phyloP scores from a whole-genome alignment of 768 basidiomycete species.

The Termitomyces sp. region DNA sequence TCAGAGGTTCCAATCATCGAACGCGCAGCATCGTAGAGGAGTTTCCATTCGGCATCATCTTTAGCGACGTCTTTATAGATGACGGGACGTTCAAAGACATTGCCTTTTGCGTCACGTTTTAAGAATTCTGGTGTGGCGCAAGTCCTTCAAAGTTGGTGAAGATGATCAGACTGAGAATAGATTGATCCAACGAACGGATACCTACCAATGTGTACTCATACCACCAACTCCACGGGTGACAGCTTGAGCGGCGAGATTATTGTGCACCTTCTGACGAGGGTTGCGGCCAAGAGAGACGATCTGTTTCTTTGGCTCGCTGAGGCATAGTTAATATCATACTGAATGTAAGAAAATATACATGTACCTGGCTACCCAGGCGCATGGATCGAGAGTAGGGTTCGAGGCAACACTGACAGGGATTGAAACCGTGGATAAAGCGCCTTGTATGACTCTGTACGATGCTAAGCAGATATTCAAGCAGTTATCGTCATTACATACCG shows the following conservation, averaged over 20 bases:
- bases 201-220: constrained; percentile 11
- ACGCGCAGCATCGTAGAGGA: neutral
- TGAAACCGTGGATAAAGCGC: neutral
- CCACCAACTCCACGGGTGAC: constrained; percentile 10
- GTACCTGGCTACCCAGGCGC: neutral
- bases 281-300: constrained; percentile 1
- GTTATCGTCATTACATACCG: neutral
- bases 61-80: too few relatives aligned
- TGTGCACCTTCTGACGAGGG: neutral
- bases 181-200: neutral
- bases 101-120: neutral
- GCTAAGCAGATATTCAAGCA: neutral
- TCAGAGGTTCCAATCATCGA: neutral
- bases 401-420: neutral
- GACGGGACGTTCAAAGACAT: neutral
- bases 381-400: neutral
- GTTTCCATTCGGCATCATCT: neutral
- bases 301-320: neutral
- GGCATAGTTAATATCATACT: neutral
- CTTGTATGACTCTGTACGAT: neutral
- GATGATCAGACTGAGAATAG: neutral
- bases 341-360: neutral
- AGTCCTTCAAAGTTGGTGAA: neutral
- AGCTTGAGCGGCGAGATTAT: constrained; percentile 7
- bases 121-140: neutral